Evolutionary conservation across 352 stramenopile genomes (phyloP).

Genomic region (Plasmopara muralis): DNA sequence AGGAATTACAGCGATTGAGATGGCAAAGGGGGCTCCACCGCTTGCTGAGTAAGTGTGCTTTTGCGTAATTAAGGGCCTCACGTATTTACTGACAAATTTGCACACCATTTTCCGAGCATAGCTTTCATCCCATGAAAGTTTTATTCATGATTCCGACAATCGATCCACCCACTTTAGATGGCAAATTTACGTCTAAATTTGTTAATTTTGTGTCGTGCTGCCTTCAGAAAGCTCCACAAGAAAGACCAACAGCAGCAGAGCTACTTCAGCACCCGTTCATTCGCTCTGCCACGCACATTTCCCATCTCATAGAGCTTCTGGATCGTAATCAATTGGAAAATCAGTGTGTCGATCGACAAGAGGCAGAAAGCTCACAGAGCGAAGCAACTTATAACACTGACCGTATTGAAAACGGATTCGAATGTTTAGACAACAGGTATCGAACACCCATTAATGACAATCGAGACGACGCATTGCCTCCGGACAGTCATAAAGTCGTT

Average conservation of each 20-base stretch:
- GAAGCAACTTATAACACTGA: constrained; percentile 12
- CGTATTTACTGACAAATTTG: constrained; percentile 1
- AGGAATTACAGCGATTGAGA: constrained; percentile 98
- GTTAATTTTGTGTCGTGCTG: constrained; percentile 88
- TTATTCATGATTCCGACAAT: constrained; percentile 98
- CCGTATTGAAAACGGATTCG: constrained; percentile 13
- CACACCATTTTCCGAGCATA: constrained; percentile 24
- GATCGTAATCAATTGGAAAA: constrained; percentile 35
- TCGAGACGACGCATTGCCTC: constrained; percentile 21
- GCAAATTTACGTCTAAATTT: constrained; percentile 62
- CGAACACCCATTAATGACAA: constrained; percentile 7
- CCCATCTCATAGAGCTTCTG: constrained; percentile 65
- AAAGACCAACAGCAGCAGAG: constrained; percentile 76
- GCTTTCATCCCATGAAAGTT: constrained; percentile 97
- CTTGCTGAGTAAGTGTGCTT: constrained; percentile 68
- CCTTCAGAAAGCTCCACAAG: constrained; percentile 81
- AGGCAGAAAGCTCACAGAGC: constrained; percentile 5
- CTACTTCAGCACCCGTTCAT: constrained; percentile 87
- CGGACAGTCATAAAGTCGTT: constrained; percentile 13
- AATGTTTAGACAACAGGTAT: constrained; percentile 12
- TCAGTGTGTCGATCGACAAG: constrained; percentile 14
- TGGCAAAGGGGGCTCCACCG: constrained; percentile 95
- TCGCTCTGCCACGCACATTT: constrained; percentile 53
- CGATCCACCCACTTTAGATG: constrained; percentile 81
- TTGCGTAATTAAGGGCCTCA: background rate